Conservation (phyloP, 176 grass and related monocot genomes). For the Triticum timopheevii region DNA sequence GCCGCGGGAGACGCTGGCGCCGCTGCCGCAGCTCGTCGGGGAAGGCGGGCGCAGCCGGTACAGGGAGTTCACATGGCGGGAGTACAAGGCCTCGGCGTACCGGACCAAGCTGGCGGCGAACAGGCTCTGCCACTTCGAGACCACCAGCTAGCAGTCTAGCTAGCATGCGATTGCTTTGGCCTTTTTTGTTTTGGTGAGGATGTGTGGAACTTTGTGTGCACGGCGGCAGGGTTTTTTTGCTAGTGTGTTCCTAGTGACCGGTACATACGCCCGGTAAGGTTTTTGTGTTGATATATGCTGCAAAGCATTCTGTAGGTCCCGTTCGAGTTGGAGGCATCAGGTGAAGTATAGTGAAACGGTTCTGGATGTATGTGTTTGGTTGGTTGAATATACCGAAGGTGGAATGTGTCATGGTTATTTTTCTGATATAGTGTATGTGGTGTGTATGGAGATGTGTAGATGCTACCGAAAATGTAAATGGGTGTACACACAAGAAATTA, state of each 20-base stretch:
- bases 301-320: background rate
- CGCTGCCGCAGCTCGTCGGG: constrained; percentile 49
- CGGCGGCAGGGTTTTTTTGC: background rate
- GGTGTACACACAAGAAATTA: no score
- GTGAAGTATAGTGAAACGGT: no score
- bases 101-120: constrained; percentile 62
- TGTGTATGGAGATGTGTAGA: no score
- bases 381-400: no score
- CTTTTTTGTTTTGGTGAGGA: background rate
- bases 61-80: constrained; percentile 91
- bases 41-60: constrained; percentile 60
- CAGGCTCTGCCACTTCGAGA: constrained; percentile 66
- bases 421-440: no score
- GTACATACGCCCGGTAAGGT: background rate
- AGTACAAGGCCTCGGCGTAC: constrained; percentile 77
- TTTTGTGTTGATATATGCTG: constrained; percentile 9
- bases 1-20: constrained; percentile 49
- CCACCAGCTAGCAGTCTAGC: background rate
- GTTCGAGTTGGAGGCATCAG: no score
- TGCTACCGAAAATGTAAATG: no score
- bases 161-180: background rate
- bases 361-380: no score
- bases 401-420: no score
- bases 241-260: background rate
- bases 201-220: background rate